phyloP scores from a whole-genome alignment of 768 basidiomycete genomes.

The Xerocomellus chrysenteron region DNA sequence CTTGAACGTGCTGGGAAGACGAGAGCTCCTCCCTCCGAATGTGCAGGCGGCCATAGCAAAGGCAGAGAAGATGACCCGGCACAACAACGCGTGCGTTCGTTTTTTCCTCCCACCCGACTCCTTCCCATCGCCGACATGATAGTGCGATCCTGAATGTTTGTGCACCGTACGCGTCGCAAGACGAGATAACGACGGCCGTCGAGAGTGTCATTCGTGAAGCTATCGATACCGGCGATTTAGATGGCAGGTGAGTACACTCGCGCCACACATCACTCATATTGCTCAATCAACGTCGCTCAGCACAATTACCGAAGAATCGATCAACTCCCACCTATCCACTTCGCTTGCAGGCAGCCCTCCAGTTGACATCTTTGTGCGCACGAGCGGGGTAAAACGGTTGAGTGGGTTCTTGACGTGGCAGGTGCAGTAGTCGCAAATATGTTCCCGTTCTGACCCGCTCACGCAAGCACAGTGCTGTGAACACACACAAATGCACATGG shows the following conservation, averaged over 20 bases:
- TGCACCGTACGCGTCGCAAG: constrained; percentile 88
- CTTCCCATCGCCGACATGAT: not conserved
- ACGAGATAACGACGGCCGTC: constrained; percentile 88
- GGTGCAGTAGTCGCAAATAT: constrained; percentile 40
- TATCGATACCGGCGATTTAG: constrained; percentile 31
- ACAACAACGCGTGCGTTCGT: constrained; percentile 59
- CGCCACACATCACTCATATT: not conserved
- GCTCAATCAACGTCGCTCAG: constrained; percentile 22
- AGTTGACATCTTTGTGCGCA: constrained; percentile 86
- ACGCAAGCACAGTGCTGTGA: constrained; percentile 60
- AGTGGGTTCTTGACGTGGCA: constrained; percentile 93
- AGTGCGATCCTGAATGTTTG: constrained; percentile 91
- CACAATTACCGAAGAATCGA: constrained; percentile 62
- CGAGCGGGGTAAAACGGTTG: constrained; percentile 71
- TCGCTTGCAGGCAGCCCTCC: constrained; percentile 67
- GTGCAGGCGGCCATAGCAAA: constrained; percentile 67
- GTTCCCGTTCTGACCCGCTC: not conserved
- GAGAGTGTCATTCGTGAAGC: constrained; percentile 32
- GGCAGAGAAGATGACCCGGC: constrained; percentile 74
- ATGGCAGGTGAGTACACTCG: constrained; percentile 22
- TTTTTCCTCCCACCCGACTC: not conserved
- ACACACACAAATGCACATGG: constrained; percentile 85
- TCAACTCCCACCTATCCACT: constrained; percentile 69
- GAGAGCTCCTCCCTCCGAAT: constrained; percentile 69
- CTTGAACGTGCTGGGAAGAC: constrained; percentile 78